Evolutionary conservation across 169 alveolate species (phyloP).

Genomic region (Plasmodium vivax): DNA sequence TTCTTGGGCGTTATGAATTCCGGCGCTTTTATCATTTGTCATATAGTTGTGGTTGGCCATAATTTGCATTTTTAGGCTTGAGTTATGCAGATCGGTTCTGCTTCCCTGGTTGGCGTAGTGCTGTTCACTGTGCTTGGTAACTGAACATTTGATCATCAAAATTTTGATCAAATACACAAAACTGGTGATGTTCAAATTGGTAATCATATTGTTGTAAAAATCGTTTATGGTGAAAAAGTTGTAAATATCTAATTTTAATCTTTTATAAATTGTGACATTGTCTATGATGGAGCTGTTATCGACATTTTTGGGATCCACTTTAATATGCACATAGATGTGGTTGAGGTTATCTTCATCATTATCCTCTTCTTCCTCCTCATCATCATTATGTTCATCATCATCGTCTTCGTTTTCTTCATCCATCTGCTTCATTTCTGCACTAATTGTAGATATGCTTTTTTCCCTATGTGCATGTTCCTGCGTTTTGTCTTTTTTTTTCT

Average conservation of each 20-base stretch:
- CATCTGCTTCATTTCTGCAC: not conserved
- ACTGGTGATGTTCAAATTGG: slow-evolving; percentile 58
- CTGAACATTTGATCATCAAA: slow-evolving; percentile 45
- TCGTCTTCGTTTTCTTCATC: slow-evolving; percentile 25
- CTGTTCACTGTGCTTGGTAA: slow-evolving; percentile 25
- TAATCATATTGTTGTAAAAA: slow-evolving; percentile 71
- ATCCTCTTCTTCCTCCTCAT: not conserved
- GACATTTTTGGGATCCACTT: slow-evolving; percentile 48
- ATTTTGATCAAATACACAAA: slow-evolving; percentile 58
- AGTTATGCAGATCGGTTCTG: slow-evolving; percentile 24
- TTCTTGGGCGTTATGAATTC: not conserved
- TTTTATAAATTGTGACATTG: slow-evolving; percentile 60
- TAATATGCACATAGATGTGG: slow-evolving; percentile 31
- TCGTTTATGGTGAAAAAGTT: slow-evolving; percentile 71
- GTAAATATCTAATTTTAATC: slow-evolving; percentile 70
- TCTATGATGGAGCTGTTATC: slow-evolving; percentile 63
- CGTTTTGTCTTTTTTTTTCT: slow-evolving; percentile 19
- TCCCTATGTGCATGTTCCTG: slow-evolving; percentile 13
- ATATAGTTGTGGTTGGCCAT: not conserved
- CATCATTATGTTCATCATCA: not conserved
- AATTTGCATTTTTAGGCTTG: slow-evolving; percentile 2
- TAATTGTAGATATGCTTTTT: not conserved
- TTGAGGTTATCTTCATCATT: slow-evolving; percentile 20
- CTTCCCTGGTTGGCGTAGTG: not conserved
- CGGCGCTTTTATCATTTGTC: slow-evolving; percentile 19